These are phyloP conservation scores for Kwoniella europaea DNA, from an alignment of 768 basidiomycete species.

Conservation along the genomic window DNA sequence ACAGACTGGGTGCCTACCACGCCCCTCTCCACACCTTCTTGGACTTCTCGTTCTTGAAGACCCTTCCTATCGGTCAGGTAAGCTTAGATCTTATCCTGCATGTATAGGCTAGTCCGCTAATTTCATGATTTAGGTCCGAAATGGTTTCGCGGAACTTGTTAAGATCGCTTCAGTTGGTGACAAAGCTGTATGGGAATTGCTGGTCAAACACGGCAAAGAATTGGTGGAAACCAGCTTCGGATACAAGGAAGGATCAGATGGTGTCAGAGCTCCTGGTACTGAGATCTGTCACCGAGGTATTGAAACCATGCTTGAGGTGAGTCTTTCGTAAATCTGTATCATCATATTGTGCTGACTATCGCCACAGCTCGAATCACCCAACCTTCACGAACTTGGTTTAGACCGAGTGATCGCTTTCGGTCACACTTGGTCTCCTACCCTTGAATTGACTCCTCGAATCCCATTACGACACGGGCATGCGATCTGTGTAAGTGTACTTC, in stretches of 20 bases:
- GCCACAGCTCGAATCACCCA: constrained; percentile 56
- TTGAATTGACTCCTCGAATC: constrained; percentile 56
- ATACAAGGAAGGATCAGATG: constrained; percentile 49
- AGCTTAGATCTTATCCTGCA: background rate
- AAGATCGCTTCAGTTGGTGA: constrained; percentile 59
- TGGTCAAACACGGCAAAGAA: constrained; percentile 58
- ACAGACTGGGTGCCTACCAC: constrained; percentile 57
- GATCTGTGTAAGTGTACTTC: constrained; percentile 32
- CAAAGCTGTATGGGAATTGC: constrained; percentile 55
- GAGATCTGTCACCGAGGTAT: constrained; percentile 58
- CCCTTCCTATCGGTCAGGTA: constrained; percentile 55
- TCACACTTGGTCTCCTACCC: constrained; percentile 57
- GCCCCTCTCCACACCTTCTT: constrained; percentile 59
- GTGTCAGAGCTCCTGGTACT: constrained; percentile 44
- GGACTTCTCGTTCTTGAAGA: constrained; percentile 58
- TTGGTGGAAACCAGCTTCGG: constrained; percentile 59
- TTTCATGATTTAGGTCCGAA: constrained; percentile 44
- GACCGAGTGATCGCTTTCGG: constrained; percentile 60
- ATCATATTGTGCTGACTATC: background rate
- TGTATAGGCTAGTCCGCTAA: background rate
- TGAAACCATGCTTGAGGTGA: constrained; percentile 58
- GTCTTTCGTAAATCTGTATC: constrained; percentile 2
- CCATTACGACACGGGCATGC: constrained; percentile 59
- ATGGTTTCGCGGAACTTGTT: constrained; percentile 59
- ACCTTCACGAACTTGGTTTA: constrained; percentile 59